Conservation (phyloP, 257 asterid genomes). For the Fraxinus anomala region DNA sequence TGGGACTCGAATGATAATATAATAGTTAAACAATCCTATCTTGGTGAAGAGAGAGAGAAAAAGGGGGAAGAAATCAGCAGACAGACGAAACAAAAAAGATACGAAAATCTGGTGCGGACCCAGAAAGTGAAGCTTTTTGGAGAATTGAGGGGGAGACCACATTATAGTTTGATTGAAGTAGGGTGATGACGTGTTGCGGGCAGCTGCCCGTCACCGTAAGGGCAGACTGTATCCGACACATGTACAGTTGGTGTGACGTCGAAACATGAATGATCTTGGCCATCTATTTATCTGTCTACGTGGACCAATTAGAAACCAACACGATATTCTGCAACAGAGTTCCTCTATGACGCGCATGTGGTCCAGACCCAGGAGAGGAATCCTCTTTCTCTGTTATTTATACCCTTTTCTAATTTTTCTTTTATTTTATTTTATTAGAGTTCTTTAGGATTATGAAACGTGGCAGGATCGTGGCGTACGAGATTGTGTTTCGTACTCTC, state of each 20-base stretch:
- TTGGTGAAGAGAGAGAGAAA: background rate
- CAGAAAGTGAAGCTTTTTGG: constrained; percentile 1
- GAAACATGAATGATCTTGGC: constrained; percentile 35
- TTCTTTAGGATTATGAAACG: constrained; percentile 42
- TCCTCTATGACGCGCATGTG: constrained; percentile 72
- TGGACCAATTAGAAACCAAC: constrained; percentile 57
- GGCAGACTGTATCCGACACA: constrained; percentile 69
- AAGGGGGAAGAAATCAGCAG: background rate
- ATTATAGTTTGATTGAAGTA: constrained; percentile 39
- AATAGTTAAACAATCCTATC: background rate
- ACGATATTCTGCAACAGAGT: constrained; percentile 8
- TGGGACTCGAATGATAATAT: background rate
- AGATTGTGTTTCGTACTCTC: constrained; percentile 37
- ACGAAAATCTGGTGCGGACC: constrained; percentile 25
- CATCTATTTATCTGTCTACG: constrained; percentile 38
- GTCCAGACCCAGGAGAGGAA: background rate
- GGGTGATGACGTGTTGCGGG: constrained; percentile 40
- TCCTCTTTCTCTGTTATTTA: constrained; percentile 3
- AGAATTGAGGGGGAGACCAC: constrained; percentile 27
- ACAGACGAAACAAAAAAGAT: constrained; percentile 17
- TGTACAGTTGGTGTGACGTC: constrained; percentile 64
- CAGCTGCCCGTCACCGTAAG: constrained; percentile 87
- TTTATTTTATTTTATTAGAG: background rate
- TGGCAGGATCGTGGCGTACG: constrained; percentile 56
- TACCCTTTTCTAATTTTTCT: background rate